These are phyloP conservation scores for Artemisia argyi DNA, from an alignment of 129 eudicot genomes.

Conservation along the genomic window DNA sequence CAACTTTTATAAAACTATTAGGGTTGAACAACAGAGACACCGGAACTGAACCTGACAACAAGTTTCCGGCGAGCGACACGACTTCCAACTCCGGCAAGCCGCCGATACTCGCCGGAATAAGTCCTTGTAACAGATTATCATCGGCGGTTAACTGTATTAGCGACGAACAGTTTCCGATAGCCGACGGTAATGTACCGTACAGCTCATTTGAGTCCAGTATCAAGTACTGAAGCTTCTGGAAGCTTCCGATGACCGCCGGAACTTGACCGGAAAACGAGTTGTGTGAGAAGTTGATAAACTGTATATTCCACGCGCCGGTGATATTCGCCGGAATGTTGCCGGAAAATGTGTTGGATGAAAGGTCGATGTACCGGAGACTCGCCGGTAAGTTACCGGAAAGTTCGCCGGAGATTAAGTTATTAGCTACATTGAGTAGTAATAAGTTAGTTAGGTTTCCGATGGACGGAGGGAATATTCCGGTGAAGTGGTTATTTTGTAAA, in stretches of 20 bases:
- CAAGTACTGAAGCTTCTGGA: constrained; percentile 50
- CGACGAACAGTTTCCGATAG: constrained; percentile 62
- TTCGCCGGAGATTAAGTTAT: constrained; percentile 52
- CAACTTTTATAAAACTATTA: constrained; percentile 33
- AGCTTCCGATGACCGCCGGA: constrained; percentile 56
- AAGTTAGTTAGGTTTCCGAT: constrained; percentile 52
- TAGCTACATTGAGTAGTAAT: constrained; percentile 48
- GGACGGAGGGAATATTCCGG: constrained; percentile 57
- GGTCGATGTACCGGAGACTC: constrained; percentile 49
- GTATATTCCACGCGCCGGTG: constrained; percentile 29
- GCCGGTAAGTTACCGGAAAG: constrained; percentile 37
- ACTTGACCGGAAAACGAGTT: constrained; percentile 65
- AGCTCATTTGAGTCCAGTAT: constrained; percentile 56
- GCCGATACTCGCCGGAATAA: constrained; percentile 69
- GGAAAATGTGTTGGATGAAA: constrained; percentile 54
- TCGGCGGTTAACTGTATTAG: constrained; percentile 65
- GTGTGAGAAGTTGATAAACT: constrained; percentile 50
- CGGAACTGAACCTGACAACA: constrained; percentile 59
- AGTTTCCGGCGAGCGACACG: constrained; percentile 45
- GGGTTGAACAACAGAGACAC: constrained; percentile 34
- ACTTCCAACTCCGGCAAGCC: constrained; percentile 40
- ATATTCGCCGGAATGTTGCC: constrained; percentile 51
- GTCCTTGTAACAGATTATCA: constrained; percentile 50
- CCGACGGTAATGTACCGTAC: constrained; percentile 73
- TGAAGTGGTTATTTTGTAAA: constrained; percentile 50